Conservation (phyloP, 202 grass and related monocot genomes). For the Setaria viridis region DNA sequence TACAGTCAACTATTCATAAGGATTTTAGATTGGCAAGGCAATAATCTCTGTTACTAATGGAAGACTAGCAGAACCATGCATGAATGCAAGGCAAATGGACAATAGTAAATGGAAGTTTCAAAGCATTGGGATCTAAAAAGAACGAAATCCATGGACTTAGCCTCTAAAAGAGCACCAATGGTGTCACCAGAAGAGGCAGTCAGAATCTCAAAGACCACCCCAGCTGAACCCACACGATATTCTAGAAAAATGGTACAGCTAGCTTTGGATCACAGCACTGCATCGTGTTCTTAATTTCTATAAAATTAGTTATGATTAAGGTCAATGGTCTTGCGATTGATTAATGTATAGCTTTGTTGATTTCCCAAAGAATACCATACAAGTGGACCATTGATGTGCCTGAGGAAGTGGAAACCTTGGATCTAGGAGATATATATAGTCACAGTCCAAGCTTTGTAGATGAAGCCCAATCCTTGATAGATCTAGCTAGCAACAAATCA, state of each 20-base stretch:
- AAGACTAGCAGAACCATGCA: slow-evolving; percentile 27
- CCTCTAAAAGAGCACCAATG: slow-evolving; percentile 42
- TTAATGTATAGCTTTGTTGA: slow-evolving; percentile 34
- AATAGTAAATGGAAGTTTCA: slow-evolving; percentile 53
- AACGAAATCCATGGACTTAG: slow-evolving; percentile 41
- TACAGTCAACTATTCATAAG: neutral
- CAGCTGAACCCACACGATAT: slow-evolving; percentile 30
- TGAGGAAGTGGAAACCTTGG: slow-evolving; percentile 49
- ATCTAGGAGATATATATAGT: slow-evolving; percentile 59
- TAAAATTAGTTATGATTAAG: slow-evolving; percentile 52
- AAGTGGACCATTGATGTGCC: slow-evolving; percentile 28
- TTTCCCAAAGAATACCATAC: slow-evolving; percentile 38
- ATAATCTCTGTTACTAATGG: slow-evolving; percentile 1
- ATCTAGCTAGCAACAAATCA: slow-evolving; percentile 30
- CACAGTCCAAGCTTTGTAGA: slow-evolving; percentile 52
- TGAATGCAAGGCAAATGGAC: slow-evolving; percentile 36
- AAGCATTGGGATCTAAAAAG: slow-evolving; percentile 70
- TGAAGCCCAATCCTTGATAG: slow-evolving; percentile 33
- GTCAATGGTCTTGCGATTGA: slow-evolving; percentile 58
- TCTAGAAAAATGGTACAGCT: slow-evolving; percentile 46
- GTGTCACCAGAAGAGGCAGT: slow-evolving; percentile 41
- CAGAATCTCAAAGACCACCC: slow-evolving; percentile 48
- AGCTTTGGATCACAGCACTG: slow-evolving; percentile 53
- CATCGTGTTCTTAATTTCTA: slow-evolving; percentile 24
- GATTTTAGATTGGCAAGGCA: neutral